Evolutionary conservation across 2,329 filamentous ascomycete genomes (phyloP).

Genomic region (Dactylellina drechsleri): DNA sequence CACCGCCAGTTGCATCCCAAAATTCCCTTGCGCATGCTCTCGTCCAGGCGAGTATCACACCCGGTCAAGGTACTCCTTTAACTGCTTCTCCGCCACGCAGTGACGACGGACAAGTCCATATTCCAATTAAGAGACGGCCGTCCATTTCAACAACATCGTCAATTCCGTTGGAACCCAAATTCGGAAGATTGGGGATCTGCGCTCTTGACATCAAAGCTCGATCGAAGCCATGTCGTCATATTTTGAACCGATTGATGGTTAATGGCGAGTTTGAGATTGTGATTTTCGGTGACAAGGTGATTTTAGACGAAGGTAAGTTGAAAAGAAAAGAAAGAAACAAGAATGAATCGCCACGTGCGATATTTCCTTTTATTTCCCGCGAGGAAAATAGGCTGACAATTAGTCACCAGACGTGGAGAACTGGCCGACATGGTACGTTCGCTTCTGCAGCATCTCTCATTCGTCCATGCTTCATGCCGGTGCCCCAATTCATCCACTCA

Average conservation of each 20-base stretch:
- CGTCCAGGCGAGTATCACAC: slow-evolving; percentile 17
- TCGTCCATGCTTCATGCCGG: slow-evolving; percentile 23
- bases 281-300: slow-evolving; percentile 98
- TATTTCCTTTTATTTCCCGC: background rate
- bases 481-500: slow-evolving; percentile 56
- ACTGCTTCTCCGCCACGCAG: slow-evolving; percentile 43
- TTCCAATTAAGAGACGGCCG: slow-evolving; percentile 38
- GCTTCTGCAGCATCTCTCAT: slow-evolving; percentile 25
- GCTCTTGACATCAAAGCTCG: slow-evolving; percentile 94
- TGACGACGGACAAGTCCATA: slow-evolving; percentile 38
- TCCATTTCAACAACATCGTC: slow-evolving; percentile 47
- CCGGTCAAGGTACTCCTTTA: slow-evolving; percentile 41
- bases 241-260: slow-evolving; percentile 88
- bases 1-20: slow-evolving; percentile 46
- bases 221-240: slow-evolving; percentile 96
- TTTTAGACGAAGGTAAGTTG: slow-evolving; percentile 81
- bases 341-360: slow-evolving; percentile 1
- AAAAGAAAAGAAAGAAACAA: slow-evolving; percentile 4
- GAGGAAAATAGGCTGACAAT: slow-evolving; percentile 45
- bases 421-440: slow-evolving; percentile 82
- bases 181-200: slow-evolving; percentile 86
- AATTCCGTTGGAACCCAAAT: slow-evolving; percentile 54
- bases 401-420: slow-evolving; percentile 78
- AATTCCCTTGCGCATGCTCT: slow-evolving; percentile 42
- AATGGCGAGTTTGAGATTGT: slow-evolving; percentile 95